Conservation (phyloP, 257 asterid species). For the Solanum chiquidenum region DNA sequence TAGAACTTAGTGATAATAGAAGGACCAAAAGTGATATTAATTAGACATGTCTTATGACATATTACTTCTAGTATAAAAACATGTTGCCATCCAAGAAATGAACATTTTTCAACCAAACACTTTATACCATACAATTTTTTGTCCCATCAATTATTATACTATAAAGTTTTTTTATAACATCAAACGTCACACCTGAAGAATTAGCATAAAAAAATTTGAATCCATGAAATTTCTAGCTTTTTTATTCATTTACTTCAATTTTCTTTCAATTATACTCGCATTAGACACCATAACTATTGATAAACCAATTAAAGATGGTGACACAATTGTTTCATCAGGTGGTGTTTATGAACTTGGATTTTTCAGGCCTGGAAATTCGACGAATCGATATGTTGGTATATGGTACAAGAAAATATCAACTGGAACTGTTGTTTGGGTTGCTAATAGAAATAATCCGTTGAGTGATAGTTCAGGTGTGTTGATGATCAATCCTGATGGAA, state of each 20-base stretch:
- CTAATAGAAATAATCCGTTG: slow-evolving; percentile 18
- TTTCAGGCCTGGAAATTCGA: slow-evolving; percentile 7
- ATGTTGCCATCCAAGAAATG: not conserved
- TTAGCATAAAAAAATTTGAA: not conserved
- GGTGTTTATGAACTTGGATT: slow-evolving; percentile 5
- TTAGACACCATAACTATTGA: not conserved
- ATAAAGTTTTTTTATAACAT: not conserved
- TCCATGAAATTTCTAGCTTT: not conserved
- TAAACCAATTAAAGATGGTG: not conserved
- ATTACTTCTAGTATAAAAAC: not conserved
- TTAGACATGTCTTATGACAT: not conserved
- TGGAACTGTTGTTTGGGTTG: slow-evolving; percentile 16
- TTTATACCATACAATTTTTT: not conserved
- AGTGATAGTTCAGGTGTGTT: slow-evolving; percentile 9
- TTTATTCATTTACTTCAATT: not conserved
- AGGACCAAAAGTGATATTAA: not conserved
- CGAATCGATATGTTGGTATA: slow-evolving; percentile 19
- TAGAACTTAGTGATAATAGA: rapidly evolving
- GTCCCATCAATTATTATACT: not conserved
- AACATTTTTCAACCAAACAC: not conserved
- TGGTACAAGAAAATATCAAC: slow-evolving; percentile 26
- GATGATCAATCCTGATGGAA: slow-evolving; percentile 5
- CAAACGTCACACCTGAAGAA: not conserved
- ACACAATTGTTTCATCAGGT: not conserved
- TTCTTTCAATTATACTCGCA: not conserved